Conservation (phyloP, 2,329 filamentous ascomycete species). For the Colletotrichum sp. region DNA sequence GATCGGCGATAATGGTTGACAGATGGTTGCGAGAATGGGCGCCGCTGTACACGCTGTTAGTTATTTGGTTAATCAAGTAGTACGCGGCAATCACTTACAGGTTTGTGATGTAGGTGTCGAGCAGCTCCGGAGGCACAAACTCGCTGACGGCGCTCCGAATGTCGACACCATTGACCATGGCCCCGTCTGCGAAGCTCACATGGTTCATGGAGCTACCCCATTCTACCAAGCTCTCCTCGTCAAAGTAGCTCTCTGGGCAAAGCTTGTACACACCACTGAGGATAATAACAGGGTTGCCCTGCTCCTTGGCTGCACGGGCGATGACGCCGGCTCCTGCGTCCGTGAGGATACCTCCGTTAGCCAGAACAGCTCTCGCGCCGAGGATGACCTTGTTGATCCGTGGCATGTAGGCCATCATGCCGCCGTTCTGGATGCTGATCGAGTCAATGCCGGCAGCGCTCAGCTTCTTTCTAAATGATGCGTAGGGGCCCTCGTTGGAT, state of each 20-base stretch:
- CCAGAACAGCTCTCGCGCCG: conserved; percentile 84
- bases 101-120: conserved; percentile 87
- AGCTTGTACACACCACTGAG: conserved; percentile 93
- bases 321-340: conserved; percentile 85
- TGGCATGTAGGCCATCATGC: conserved; percentile 92
- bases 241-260: conserved; percentile 86
- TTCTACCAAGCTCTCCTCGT: conserved; percentile 82
- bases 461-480: conserved; percentile 77
- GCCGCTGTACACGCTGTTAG: conserved; percentile 48
- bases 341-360: conserved; percentile 85
- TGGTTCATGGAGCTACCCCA: conserved; percentile 82
- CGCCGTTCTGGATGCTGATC: conserved; percentile 82
- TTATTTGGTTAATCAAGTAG: not conserved
- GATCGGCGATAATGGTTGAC: conserved; percentile 75
- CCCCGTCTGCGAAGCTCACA: conserved; percentile 78
- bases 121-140: conserved; percentile 76
- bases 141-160: conserved; percentile 83
- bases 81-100: conserved; percentile 43
- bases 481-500: conserved; percentile 44
- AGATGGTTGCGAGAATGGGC: conserved; percentile 74
- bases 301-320: conserved; percentile 82
- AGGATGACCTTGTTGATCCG: conserved; percentile 95
- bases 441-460: conserved; percentile 79
- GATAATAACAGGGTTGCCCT: conserved; percentile 84
- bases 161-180: conserved; percentile 78